Conservation (phyloP, 2,329 filamentous ascomycete genomes). For the Bretziella fagacearum region DNA sequence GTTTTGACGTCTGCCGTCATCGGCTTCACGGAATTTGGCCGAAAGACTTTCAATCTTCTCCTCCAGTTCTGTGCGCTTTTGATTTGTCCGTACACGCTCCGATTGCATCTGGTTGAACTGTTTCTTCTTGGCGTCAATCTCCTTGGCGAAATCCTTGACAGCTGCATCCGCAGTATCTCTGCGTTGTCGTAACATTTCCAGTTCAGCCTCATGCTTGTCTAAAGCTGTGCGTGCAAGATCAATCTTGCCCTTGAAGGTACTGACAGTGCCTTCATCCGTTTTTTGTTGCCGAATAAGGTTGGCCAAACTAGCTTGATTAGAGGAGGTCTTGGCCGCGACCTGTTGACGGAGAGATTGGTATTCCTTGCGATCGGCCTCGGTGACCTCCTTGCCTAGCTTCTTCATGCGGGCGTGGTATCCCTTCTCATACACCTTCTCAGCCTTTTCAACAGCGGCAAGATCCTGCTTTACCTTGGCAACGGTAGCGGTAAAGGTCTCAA, state of each 20-base stretch:
- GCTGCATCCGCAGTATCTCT: slow-evolving; percentile 43
- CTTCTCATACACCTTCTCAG: slow-evolving; percentile 71
- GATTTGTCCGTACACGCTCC: slow-evolving; percentile 62
- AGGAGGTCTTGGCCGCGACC: slow-evolving; percentile 65
- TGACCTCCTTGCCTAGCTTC: slow-evolving; percentile 73
- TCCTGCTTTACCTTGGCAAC: slow-evolving; percentile 66
- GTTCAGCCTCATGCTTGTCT: slow-evolving; percentile 56
- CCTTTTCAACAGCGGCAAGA: slow-evolving; percentile 70
- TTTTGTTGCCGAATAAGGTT: slow-evolving; percentile 78
- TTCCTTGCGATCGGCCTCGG: slow-evolving; percentile 70
- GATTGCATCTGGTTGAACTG: slow-evolving; percentile 75
- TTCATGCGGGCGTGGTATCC: slow-evolving; percentile 74
- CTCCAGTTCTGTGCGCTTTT: slow-evolving; percentile 73
- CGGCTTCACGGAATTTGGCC: slow-evolving; percentile 65
- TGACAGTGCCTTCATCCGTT: slow-evolving; percentile 80
- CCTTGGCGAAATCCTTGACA: slow-evolving; percentile 51
- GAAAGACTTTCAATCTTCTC: slow-evolving; percentile 76
- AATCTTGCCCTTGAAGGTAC: slow-evolving; percentile 75
- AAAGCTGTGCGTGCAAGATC: slow-evolving; percentile 59
- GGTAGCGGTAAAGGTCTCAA: slow-evolving; percentile 49
- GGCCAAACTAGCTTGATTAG: slow-evolving; percentile 67
- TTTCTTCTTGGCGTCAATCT: slow-evolving; percentile 81
- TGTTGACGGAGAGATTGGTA: slow-evolving; percentile 74
- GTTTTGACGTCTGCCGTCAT: slow-evolving; percentile 70
- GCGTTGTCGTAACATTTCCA: slow-evolving; percentile 50